Percentiles rank a stretch among this genome's conserved stretches.
phyloP scores from a whole-genome alignment of 1,284 basidiomycete genomes.

The Ceratobasidium sp. region DNA sequence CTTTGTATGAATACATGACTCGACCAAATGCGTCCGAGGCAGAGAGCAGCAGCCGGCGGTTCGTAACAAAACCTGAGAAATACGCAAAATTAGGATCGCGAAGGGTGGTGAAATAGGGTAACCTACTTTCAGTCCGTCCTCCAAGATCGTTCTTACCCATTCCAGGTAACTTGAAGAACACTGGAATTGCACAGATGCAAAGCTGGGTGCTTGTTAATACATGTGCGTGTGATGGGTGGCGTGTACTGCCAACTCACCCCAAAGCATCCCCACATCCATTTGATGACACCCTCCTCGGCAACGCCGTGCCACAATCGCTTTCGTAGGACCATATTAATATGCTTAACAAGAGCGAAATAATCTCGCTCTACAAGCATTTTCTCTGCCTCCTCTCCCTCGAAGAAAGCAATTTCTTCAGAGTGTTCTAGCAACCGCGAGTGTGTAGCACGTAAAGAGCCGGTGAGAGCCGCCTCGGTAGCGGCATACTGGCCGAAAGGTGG shows the following conservation, averaged over 20 bases:
- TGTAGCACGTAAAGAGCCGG: slow-evolving; percentile 86
- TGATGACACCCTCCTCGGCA: slow-evolving; percentile 93
- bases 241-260: slow-evolving; percentile 61
- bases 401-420: slow-evolving; percentile 92
- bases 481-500: slow-evolving; percentile 95
- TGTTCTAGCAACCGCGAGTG: slow-evolving; percentile 94
- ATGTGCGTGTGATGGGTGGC: not conserved
- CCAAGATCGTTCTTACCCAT: slow-evolving; percentile 73
- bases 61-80: slow-evolving; percentile 83
- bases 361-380: slow-evolving; percentile 91
- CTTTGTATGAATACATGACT: slow-evolving; percentile 95
- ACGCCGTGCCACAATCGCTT: slow-evolving; percentile 90
- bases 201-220: slow-evolving; percentile 56
- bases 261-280: slow-evolving; percentile 94
- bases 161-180: slow-evolving; percentile 88
- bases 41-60: slow-evolving; percentile 81
- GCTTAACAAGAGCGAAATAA: slow-evolving; percentile 86
- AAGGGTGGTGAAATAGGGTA: not conserved
- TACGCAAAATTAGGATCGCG: slow-evolving; percentile 18
- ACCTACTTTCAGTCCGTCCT: slow-evolving; percentile 79
- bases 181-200: slow-evolving; percentile 90
- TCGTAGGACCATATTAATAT: slow-evolving; percentile 82
- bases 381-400: slow-evolving; percentile 88
- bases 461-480: slow-evolving; percentile 80
- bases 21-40: slow-evolving; percentile 63